Evolutionary conservation across 192 early-diverging fungal genomes (phyloP).

Genomic region (Linnemannia hyalina): DNA sequence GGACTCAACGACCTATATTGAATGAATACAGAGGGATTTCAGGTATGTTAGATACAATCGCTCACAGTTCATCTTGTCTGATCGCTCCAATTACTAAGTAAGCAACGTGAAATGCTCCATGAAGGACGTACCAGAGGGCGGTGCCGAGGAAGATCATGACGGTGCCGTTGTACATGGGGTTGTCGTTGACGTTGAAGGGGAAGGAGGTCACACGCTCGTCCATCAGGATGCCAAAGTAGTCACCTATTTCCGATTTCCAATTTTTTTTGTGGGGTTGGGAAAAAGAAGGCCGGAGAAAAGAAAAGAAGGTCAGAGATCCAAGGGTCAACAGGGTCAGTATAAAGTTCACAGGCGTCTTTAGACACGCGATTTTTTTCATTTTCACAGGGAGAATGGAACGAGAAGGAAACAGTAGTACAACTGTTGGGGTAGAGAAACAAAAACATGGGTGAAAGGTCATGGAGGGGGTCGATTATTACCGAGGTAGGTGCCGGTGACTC

Average conservation of each 20-base stretch:
- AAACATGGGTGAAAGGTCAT: background rate
- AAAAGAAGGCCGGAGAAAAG: background rate
- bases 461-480: slow-evolving; percentile 57
- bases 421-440: background rate
- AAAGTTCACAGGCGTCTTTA: background rate
- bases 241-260: slow-evolving; percentile 65
- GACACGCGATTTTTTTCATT: background rate
- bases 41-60: background rate
- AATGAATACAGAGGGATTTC: background rate
- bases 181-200: slow-evolving; percentile 91
- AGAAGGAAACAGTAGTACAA: background rate
- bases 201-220: slow-evolving; percentile 86
- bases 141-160: slow-evolving; percentile 88
- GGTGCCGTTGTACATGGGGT: slow-evolving; percentile 97
- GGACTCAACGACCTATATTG: slow-evolving; percentile 70
- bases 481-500: slow-evolving; percentile 92
- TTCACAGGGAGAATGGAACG: background rate
- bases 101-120: background rate
- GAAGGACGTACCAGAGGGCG: slow-evolving; percentile 78
- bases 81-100: background rate
- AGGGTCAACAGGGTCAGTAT: background rate
- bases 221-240: slow-evolving; percentile 97
- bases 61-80: too few relatives aligned
- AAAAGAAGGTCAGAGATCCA: background rate
- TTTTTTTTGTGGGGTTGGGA: slow-evolving; percentile 10